These are phyloP conservation scores for Gloeostereum incarnatum DNA, from an alignment of 768 basidiomycete genomes.

Conservation along the genomic window DNA sequence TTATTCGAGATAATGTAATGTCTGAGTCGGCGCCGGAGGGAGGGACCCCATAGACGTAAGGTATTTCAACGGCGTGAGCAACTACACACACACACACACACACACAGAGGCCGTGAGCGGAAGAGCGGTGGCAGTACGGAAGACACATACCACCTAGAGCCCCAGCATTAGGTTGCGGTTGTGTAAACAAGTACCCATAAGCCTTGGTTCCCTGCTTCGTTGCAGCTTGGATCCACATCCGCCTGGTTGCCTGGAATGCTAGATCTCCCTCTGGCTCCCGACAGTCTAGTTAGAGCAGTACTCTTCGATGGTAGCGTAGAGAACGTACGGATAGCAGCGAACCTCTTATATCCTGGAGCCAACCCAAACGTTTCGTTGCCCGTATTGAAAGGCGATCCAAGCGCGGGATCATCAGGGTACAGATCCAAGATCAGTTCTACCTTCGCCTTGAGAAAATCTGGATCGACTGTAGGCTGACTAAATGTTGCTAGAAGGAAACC, in stretches of 20 bases:
- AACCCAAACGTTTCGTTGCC: conserved; percentile 36
- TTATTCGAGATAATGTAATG: conserved; percentile 5
- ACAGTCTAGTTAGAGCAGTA: too few species aligned
- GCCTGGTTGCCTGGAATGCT: background rate
- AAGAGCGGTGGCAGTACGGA: background rate
- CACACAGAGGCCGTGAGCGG: too few species aligned
- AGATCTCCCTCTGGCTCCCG: conserved; percentile 1
- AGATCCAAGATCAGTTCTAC: conserved; percentile 15
- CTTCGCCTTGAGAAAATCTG: too few species aligned
- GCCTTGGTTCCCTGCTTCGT: background rate
- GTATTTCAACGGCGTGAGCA: background rate
- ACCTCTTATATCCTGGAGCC: conserved; percentile 26
- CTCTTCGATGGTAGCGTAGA: too few species aligned
- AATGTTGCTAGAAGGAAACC: too few species aligned
- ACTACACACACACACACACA: background rate
- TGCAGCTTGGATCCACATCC: background rate
- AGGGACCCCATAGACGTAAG: background rate
- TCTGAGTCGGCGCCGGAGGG: background rate
- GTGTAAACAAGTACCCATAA: background rate
- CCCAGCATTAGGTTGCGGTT: background rate
- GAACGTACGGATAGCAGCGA: conserved; percentile 18
- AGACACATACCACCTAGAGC: background rate
- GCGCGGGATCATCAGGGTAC: conserved; percentile 28
- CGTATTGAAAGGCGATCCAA: conserved; percentile 35
- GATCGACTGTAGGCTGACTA: too few species aligned